These are phyloP conservation scores for Eimeria maxima DNA, from an alignment of 169 alveolate genomes.

Conservation along the genomic window DNA sequence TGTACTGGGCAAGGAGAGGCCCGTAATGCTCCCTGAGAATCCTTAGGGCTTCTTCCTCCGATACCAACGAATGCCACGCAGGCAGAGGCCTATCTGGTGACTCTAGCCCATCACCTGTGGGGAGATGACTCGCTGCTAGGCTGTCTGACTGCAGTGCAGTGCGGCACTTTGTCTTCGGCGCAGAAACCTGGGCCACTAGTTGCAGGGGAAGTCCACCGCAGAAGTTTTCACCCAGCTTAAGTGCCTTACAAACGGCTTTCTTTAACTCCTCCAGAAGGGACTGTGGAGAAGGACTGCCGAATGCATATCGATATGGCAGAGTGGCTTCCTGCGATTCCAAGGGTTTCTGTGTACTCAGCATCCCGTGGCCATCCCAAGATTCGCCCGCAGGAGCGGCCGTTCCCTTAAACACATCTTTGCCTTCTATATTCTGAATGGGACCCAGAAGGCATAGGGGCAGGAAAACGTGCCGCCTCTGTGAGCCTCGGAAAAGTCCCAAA, in stretches of 20 bases:
- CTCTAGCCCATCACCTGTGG: background rate
- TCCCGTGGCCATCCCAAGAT: background rate
- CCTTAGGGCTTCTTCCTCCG: conserved; percentile 37
- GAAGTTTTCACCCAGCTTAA: conserved; percentile 6
- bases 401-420: background rate
- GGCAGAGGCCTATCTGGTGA: background rate
- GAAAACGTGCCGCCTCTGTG: conserved; percentile 52
- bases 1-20: conserved; percentile 29
- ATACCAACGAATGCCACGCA: background rate
- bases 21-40: conserved; percentile 46
- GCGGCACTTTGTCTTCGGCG: conserved; percentile 38
- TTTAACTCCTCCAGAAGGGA: conserved; percentile 5
- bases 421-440: background rate
- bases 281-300: conserved; percentile 1
- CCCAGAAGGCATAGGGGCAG: conserved; percentile 67
- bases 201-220: conserved; percentile 41
- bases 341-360: background rate
- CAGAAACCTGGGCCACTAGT: conserved; percentile 53
- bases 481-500: conserved; percentile 52
- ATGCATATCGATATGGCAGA: background rate
- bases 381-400: background rate
- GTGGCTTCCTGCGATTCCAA: background rate
- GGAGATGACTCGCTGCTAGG: background rate
- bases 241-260: conserved; percentile 31
- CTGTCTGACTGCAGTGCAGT: conserved; percentile 3